These are phyloP conservation scores for Saccharum spontaneum DNA, from an alignment of 176 grass and related monocot species.

Conservation along the genomic window DNA sequence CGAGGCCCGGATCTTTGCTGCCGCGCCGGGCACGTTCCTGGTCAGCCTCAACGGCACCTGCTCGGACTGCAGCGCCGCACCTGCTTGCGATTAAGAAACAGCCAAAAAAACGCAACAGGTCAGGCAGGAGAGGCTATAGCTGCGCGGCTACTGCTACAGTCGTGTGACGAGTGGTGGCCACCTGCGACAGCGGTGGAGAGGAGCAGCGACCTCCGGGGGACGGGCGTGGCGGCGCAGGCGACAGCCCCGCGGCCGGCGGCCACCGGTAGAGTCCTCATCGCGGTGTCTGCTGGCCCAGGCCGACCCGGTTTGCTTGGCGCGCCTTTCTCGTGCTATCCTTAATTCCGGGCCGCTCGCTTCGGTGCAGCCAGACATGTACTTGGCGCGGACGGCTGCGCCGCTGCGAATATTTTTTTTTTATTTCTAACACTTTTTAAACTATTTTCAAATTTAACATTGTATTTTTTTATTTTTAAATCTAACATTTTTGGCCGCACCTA, in stretches of 20 bases:
- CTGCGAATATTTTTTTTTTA: no score
- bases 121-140: neutral
- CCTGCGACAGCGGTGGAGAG: constrained; percentile 33
- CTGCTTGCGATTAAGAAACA: neutral
- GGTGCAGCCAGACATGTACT: no score
- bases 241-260: constrained; percentile 22
- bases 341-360: neutral
- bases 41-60: constrained; percentile 8
- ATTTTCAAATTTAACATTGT: no score
- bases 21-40: neutral
- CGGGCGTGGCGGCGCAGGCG: constrained; percentile 43
- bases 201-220: constrained; percentile 32
- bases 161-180: neutral
- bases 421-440: no score
- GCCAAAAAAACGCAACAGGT: neutral
- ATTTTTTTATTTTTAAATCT: no score
- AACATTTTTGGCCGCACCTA: no score
- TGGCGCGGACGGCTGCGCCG: no score
- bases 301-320: constrained; percentile 18
- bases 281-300: neutral
- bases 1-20: constrained; percentile 24
- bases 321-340: constrained; percentile 38
- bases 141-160: neutral
- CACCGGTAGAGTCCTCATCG: constrained; percentile 22
- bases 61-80: constrained; percentile 30